phyloP scores from a whole-genome alignment of 805 yeast genomes.

The Pichia heedii region DNA sequence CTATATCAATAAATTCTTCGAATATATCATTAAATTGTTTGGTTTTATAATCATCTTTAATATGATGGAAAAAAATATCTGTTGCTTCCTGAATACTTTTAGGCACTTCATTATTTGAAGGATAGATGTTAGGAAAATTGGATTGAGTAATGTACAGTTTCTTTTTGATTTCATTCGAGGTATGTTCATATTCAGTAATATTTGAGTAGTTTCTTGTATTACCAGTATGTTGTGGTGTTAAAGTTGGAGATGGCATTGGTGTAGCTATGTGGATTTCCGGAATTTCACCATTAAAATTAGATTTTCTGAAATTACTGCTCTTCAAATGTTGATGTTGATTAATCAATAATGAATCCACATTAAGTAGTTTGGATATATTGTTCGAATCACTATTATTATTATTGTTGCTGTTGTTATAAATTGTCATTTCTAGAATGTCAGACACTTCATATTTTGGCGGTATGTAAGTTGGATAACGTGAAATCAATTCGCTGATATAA shows the following conservation, averaged over 20 bases:
- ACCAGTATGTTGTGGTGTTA: conserved; percentile 37
- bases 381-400: conserved; percentile 10
- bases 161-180: conserved; percentile 25
- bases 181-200: conserved; percentile 23
- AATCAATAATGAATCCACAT: conserved; percentile 22
- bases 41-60: conserved; percentile 57
- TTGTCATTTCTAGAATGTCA: conserved; percentile 30
- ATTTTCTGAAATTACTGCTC: conserved; percentile 3
- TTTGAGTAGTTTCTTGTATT: conserved; percentile 19
- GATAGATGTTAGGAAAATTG: conserved; percentile 26
- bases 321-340: conserved; percentile 26
- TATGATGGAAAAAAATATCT: conserved; percentile 49
- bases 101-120: conserved; percentile 40
- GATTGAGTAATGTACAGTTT: conserved; percentile 27
- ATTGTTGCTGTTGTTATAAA: conserved; percentile 6
- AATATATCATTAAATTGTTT: conserved; percentile 67
- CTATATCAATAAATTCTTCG: conserved; percentile 62
- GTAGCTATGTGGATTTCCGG: conserved; percentile 66
- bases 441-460: conserved; percentile 45
- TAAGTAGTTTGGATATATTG: conserved; percentile 17
- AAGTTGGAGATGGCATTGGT: conserved; percentile 79
- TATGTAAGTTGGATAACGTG: conserved; percentile 65
- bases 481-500: conserved; percentile 62
- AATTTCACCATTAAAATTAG: conserved; percentile 9
- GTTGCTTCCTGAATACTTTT: conserved; percentile 75